phyloP scores from a whole-genome alignment of 331 rosid genomes.

The Telfairia occidentalis region DNA sequence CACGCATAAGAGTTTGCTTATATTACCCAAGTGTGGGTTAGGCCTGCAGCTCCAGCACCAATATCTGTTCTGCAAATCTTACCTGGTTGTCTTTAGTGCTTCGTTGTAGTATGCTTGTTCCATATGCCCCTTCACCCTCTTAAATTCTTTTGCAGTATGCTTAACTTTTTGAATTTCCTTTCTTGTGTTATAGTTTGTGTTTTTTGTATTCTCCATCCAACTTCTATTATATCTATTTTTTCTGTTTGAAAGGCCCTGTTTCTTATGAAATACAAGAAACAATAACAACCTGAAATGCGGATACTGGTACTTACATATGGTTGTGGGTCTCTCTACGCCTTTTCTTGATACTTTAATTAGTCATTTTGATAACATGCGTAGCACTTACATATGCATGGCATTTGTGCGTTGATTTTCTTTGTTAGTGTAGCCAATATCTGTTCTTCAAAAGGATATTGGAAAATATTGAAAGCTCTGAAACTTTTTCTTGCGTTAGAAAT shows the following conservation, averaged over 20 bases:
- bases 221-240: background rate
- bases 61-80: background rate
- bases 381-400: background rate
- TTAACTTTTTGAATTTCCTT: background rate
- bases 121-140: background rate
- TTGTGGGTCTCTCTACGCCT: background rate
- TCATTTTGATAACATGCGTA: background rate
- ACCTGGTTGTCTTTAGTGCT: background rate
- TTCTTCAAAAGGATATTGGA: background rate
- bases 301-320: background rate
- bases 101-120: background rate
- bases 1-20: background rate
- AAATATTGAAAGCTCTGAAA: background rate
- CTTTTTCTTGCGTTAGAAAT: background rate
- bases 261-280: background rate
- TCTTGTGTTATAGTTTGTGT: background rate
- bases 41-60: background rate
- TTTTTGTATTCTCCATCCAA: background rate
- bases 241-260: background rate
- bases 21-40: background rate
- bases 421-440: background rate
- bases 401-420: background rate
- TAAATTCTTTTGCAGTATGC: background rate
- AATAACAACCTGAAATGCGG: background rate
- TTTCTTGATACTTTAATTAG: background rate